These are phyloP conservation scores for Didymella segeticola DNA, from an alignment of 2,329 filamentous ascomycete species.

Conservation along the genomic window DNA sequence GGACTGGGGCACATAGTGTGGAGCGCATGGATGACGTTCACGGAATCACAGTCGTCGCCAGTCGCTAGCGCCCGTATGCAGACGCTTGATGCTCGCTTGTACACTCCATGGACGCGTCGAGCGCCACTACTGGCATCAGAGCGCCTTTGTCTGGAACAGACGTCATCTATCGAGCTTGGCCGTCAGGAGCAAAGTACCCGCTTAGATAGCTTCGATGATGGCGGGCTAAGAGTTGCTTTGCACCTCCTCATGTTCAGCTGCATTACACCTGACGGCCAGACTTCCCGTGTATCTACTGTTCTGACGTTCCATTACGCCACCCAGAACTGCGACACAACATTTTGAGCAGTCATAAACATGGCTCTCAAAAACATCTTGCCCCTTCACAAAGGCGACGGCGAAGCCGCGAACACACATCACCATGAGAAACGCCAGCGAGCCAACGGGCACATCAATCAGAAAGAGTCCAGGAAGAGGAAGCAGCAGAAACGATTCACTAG, in stretches of 20 bases:
- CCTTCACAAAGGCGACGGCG: conserved; percentile 14
- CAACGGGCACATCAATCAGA: conserved; percentile 10
- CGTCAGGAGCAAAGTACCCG: background rate
- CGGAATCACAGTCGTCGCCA: conserved; percentile 7
- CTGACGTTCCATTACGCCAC: background rate
- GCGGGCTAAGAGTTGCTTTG: background rate
- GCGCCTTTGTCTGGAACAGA: conserved; percentile 16
- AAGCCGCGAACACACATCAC: background rate
- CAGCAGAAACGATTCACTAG: conserved; percentile 7
- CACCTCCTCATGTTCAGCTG: background rate
- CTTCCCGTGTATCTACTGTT: background rate
- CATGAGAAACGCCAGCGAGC: conserved; percentile 13
- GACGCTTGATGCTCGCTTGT: background rate
- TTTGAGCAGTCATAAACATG: conserved; percentile 3
- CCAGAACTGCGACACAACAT: background rate
- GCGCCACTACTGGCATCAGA: conserved; percentile 13
- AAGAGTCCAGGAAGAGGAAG: conserved; percentile 3
- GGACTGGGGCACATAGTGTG: background rate
- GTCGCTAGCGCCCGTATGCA: conserved; percentile 6
- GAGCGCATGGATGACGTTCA: conserved; percentile 3
- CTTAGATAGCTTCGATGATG: background rate
- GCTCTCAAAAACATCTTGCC: conserved; percentile 13
- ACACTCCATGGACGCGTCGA: background rate
- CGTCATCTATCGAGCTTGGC: conserved; percentile 6
- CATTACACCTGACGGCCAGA: background rate